These are phyloP conservation scores for Acer yangbiense DNA, from an alignment of 345 rosid genomes.

Conservation along the genomic window DNA sequence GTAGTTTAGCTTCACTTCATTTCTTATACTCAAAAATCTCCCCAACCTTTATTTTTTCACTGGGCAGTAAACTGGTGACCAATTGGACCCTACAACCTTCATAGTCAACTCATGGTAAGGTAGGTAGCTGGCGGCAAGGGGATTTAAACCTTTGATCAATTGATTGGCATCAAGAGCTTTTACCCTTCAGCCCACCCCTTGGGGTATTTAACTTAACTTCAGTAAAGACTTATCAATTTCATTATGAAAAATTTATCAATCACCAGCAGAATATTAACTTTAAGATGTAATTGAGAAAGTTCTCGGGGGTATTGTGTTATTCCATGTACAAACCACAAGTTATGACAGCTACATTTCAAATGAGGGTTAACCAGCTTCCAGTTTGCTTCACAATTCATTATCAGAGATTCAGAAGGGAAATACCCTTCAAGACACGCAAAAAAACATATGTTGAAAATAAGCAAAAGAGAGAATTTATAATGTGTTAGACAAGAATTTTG, in stretches of 20 bases:
- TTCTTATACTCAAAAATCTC: no score
- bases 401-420: not conserved
- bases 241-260: not conserved
- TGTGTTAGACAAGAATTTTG: not conserved
- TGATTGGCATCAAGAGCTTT: not conserved
- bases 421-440: not conserved
- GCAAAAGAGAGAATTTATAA: not conserved
- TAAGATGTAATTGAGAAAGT: no score
- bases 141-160: not conserved
- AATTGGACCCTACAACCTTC: not conserved
- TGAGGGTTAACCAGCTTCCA: not conserved
- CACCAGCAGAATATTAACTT: not conserved
- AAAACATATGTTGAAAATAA: not conserved
- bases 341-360: not conserved
- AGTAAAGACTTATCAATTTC: not conserved
- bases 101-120: not conserved
- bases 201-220: not conserved
- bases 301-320: no score
- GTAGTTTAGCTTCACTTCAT: not conserved
- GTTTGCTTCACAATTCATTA: not conserved
- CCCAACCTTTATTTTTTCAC: not conserved
- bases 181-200: not conserved
- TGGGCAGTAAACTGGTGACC: not conserved
- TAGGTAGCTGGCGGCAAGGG: not conserved
- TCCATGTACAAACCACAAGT: no score